Evolutionary conservation across 2,329 filamentous ascomycete genomes (phyloP), one percentile per base, ranked within the genome.

Genomic region (Verticillium nubilum): DNA sequence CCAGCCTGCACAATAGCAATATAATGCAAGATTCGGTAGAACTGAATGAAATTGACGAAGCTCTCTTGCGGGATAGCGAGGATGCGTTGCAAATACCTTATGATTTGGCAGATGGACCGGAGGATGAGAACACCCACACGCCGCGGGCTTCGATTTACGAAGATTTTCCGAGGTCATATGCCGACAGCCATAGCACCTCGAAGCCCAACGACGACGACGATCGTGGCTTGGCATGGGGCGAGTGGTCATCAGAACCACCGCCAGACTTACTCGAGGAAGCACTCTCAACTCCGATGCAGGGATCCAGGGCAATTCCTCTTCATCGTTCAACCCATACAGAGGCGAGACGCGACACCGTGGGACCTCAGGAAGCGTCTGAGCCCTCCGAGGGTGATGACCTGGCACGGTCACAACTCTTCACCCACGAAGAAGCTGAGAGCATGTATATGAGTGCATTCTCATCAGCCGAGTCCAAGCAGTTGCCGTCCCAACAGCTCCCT

Each of bases 381-480:
- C 53, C 19, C 31, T 12, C 17, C 2, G 67, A 59, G 50, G 62
- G 70, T 13, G 79, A 85, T 33, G 84, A 87, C 61, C 74, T 90
- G 23, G 73, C 82, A 3, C 76, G 84, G 62, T 94, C 91, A 5
- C 87, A 84, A 47, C 68, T 92, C 1, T 94, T 90, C 67, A 91
- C 85, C 35, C 89, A 92, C 60, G 89, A 92, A 62, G 90, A 94
- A 63, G 90, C 90, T 0, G 87, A 91, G 68, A 95, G 91, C 70
- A 90, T 96, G 87, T 96, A 95, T 67, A 88, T 92, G 86, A 94
- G 86, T 63, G 86, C 86, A 1, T 83, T 88, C 57, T 88, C 86
- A 2, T 74, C 81, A 27, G 70, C 73, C 2, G 70, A 74, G 33
- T 68, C 69, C 2, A 69, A 73, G 10, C 67, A 67, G 47, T 33